Evolutionary conservation across 441 rosid species (phyloP).

Genomic region (Corymbia citriodora): DNA sequence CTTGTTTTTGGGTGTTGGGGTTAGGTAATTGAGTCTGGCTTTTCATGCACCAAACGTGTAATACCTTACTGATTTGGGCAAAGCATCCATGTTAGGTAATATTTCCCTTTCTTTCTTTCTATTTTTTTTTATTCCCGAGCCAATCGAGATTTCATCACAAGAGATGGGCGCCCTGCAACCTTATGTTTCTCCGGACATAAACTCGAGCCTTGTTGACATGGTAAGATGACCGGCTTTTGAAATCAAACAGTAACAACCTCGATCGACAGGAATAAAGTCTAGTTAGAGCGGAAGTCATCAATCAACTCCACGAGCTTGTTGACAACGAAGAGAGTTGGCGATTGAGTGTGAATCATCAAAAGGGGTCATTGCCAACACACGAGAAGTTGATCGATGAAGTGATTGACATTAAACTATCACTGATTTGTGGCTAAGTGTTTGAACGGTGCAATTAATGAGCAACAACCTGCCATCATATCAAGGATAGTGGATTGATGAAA

Average conservation of each 20-base stretch:
- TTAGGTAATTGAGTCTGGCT: background rate
- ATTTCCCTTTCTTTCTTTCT: background rate
- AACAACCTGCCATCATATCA: background rate
- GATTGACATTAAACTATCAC: accelerated
- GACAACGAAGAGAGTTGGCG: background rate
- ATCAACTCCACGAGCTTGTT: background rate
- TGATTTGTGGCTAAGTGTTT: background rate
- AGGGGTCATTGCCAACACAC: background rate
- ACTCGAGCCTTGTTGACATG: background rate
- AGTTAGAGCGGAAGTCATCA: background rate
- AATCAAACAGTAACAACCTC: background rate
- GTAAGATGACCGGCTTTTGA: background rate
- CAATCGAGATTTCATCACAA: background rate
- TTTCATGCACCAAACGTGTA: background rate
- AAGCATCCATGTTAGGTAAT: background rate
- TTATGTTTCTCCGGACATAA: background rate
- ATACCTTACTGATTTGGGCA: background rate
- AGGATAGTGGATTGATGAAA: background rate
- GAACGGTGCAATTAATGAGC: background rate
- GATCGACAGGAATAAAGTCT: background rate
- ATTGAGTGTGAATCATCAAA: accelerated
- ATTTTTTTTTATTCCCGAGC: too few relatives aligned
- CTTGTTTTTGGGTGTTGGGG: background rate
- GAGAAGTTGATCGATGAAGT: background rate
- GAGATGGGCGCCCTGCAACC: background rate